Percentiles rank a stretch among this genome's conserved stretches.
phyloP scores from a whole-genome alignment of 495 filamentous ascomycete species.

The Extremus antarcticus region DNA sequence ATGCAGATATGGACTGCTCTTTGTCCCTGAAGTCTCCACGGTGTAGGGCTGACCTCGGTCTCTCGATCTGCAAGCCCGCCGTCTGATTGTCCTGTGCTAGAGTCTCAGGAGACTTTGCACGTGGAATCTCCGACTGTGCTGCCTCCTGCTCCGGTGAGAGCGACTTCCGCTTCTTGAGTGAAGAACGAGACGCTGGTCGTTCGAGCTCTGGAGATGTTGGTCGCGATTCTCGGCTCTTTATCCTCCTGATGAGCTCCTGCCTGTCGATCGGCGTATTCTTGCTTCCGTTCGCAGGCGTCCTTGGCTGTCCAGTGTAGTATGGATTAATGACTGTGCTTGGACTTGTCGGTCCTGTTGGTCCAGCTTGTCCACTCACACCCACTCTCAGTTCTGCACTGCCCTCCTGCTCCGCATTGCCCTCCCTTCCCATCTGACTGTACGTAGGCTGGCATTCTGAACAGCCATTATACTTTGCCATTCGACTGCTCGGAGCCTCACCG shows the following conservation, averaged over 20 bases:
- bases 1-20: constrained; percentile 7
- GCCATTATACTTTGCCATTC: constrained; percentile 11
- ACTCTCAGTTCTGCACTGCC: background rate
- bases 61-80: constrained; percentile 55
- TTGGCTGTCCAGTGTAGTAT: constrained; percentile 18
- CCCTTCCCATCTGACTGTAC: background rate
- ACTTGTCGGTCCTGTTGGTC: background rate
- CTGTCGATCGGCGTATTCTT: constrained; percentile 30
- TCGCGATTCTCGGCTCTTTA: constrained; percentile 59
- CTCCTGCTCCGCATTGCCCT: background rate
- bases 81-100: constrained; percentile 14
- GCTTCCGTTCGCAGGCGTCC: constrained; percentile 13
- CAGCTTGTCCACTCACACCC: background rate
- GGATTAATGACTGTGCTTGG: constrained; percentile 13
- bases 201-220: constrained; percentile 17
- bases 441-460: background rate
- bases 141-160: background rate
- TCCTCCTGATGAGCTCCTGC: constrained; percentile 68
- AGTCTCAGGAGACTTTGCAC: constrained; percentile 21
- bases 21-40: constrained; percentile 67
- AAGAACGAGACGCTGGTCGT: background rate
- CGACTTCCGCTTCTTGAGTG: constrained; percentile 3
- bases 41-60: constrained; percentile 79
- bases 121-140: background rate
- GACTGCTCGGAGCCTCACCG: constrained; percentile 1